phyloP scores from a whole-genome alignment of 116 monocot genomes.

The Dioscorea cayenensis region DNA sequence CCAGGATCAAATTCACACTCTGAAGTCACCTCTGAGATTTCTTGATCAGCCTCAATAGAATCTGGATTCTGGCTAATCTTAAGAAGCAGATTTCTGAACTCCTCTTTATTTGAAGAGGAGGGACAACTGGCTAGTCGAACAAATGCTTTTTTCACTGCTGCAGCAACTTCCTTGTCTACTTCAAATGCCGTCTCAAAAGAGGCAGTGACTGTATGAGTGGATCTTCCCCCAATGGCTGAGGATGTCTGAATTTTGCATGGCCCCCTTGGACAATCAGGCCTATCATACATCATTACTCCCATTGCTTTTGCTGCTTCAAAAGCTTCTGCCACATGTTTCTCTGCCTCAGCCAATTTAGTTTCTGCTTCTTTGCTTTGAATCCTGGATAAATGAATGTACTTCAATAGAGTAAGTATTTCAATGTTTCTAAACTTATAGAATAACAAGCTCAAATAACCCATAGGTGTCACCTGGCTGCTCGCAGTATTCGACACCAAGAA shows the following conservation, averaged over 20 bases:
- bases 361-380: constrained; percentile 73
- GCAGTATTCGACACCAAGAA: constrained; percentile 85
- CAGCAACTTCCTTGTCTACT: constrained; percentile 74
- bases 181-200: constrained; percentile 83
- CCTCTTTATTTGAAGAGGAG: constrained; percentile 47
- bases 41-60: constrained; percentile 8
- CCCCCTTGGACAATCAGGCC: constrained; percentile 40
- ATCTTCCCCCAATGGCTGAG: constrained; percentile 33
- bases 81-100: constrained; percentile 54
- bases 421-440: not conserved
- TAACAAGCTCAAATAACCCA: not conserved
- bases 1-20: constrained; percentile 15
- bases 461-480: constrained; percentile 61
- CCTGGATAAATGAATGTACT: constrained; percentile 14
- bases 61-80: constrained; percentile 86
- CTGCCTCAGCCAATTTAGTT: constrained; percentile 47
- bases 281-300: constrained; percentile 87
- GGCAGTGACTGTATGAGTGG: constrained; percentile 62
- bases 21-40: constrained; percentile 8
- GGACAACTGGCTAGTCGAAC: constrained; percentile 45
- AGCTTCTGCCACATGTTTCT: constrained; percentile 41
- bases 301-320: constrained; percentile 63
- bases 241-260: constrained; percentile 46
- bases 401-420: not conserved
- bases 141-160: constrained; percentile 72